Evolutionary conservation across 768 basidiomycete species (phyloP), one percentile per base, ranked within the genome.

Genomic region (Lactarius deliciosus): DNA sequence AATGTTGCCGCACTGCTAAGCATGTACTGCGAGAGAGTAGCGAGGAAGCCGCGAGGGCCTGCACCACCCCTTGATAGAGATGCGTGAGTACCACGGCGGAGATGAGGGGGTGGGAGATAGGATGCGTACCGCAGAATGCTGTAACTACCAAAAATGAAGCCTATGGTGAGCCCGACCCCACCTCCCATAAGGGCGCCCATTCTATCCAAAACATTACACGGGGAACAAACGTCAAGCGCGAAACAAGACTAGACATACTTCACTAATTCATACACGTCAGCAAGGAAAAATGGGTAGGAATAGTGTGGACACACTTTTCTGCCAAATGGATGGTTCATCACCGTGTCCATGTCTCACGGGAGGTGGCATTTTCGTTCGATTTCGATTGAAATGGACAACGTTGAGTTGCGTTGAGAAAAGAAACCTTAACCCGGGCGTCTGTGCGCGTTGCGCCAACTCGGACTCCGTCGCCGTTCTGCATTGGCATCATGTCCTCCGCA

Each of bases 21-120:
- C 97, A 99, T 99, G 77, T 98, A 98, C 73, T 96, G 94, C 16
- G 96, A 96, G 60, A 99, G 85, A 1, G 97, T 97, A 5, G 93
- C 89, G 30, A 98, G 80, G 59, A 87, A 80, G 13, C 97, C 97
- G 74, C 95, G 85, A 30, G 94, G 95, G 30, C 97, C 97, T 9
- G 92, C 88, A 54, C 96, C 96, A 70, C 86, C 86, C 74, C 96
- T 96, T 72, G 55, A 18, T 54, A 56, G 30, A 56, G 32, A 65
- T 41, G 60, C 30, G 56, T 61, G 30, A 47, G 45, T 38, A 45
- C 67, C 25, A 43, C 43, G 41, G 56, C 32, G 53, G 64, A 28
- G 34, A 64, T 36, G 40, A 58, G 30, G 43, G 25, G 36, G 20
- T 10, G 40, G 41, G 55, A n/a, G 25, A 54, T 13, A 45, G 60